Conservation (phyloP, 2,329 filamentous ascomycete genomes). For the Monosporascus sp. region DNA sequence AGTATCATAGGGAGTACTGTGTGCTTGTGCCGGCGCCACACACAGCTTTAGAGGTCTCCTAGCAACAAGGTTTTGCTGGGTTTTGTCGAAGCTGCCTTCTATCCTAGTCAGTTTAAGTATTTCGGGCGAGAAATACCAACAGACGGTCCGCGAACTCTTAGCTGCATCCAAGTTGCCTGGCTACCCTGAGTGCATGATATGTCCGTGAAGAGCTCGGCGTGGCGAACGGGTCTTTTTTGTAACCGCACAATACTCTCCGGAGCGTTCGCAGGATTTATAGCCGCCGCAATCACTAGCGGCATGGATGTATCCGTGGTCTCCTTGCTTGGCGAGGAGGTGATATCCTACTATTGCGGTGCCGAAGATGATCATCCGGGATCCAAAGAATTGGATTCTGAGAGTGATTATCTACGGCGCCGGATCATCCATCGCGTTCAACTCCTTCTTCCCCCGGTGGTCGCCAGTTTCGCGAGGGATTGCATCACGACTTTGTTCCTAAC, state of each 20-base stretch:
- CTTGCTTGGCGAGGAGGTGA: constrained; percentile 42
- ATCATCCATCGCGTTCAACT: constrained; percentile 1
- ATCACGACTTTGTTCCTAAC: constrained; percentile 23
- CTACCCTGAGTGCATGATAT: constrained; percentile 51
- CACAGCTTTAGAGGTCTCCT: constrained; percentile 1
- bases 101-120: neutral
- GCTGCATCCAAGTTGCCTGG: neutral
- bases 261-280: constrained; percentile 58
- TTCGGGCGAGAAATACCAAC: too few relatives aligned
- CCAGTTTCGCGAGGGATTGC: constrained; percentile 16
- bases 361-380: constrained; percentile 9
- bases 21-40: neutral
- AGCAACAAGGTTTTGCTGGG: constrained; percentile 2
- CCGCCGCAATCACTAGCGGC: constrained; percentile 47
- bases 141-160: too few relatives aligned
- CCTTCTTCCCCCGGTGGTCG: constrained; percentile 22
- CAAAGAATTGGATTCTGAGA: constrained; percentile 5
- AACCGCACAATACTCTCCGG: constrained; percentile 60
- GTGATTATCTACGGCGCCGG: constrained; percentile 1
- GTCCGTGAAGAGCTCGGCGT: constrained; percentile 58
- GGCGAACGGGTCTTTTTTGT: constrained; percentile 48
- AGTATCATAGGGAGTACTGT: constrained; percentile 1
- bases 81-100: constrained; percentile 3
- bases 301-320: constrained; percentile 50
- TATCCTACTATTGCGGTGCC: constrained; percentile 10